Evolutionary conservation across 768 basidiomycete species (phyloP), one percentile per base, ranked within the genome.

Genomic region (Mycena crocata): DNA sequence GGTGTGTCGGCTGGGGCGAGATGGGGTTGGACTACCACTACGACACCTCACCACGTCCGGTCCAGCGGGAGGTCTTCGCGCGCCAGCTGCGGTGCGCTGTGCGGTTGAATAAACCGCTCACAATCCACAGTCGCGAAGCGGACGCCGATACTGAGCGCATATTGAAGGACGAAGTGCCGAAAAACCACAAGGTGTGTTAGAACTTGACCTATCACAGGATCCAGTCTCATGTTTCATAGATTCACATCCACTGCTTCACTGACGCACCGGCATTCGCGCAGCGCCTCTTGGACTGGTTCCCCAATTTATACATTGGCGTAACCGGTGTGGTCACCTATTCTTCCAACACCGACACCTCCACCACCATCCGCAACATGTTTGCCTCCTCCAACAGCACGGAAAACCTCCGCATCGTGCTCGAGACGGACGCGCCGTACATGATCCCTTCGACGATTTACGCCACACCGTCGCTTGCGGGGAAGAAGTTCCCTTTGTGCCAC

Each of bases 391-490:
- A 74, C 0, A 42, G 68, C 2, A 46, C 68, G 39, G 62, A 71
- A 13, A 75, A 76, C 5, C 76, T 84, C 2, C 83, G 87, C 42
- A 87, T 90, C 50, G 76, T 95, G 1, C 83, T 95, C 3, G 94
- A 96, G 77, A 94, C 94, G 0, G 94, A 96, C 69, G 93, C 93
- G 4, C 94, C 94, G 0, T 96, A 86, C 79, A 95, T 96, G 94
- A 84, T 91, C 0, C 94, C 94, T 0, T 81, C 87, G 0, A 95
- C 92, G 64, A 75, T 95, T n/a, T 93, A 93, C 72, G 74, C 78
- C 3, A 81, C 88, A 0, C 77, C 93, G 5, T 24, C 31, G 32
- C 52, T 70, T 39, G 50, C 64, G 69, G 88, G 89, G 4, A 86
- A 85, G 68, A 83, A 85, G 68, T 76, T 95, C 0, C 91, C 94